Conservation (phyloP, 805 yeast species). For the Metschnikowia drakensbergensis region DNA sequence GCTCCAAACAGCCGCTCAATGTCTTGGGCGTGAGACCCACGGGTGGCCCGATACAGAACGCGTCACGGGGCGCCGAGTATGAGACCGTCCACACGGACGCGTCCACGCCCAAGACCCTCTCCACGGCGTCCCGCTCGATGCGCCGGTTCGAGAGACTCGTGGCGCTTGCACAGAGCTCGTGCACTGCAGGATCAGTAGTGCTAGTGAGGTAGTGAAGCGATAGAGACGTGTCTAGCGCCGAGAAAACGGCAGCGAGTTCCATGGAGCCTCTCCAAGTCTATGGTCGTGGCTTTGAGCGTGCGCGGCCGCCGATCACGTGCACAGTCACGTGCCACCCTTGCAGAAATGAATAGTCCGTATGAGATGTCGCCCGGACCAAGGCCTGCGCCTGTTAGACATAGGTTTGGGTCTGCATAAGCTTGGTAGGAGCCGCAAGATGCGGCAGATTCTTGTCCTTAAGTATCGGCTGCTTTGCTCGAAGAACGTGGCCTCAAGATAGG, state of each 20-base stretch:
- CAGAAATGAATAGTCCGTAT: too few species aligned
- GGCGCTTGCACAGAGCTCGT: constrained; percentile 13
- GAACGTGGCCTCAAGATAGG: too few species aligned
- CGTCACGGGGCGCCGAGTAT: constrained; percentile 9
- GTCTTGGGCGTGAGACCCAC: constrained; percentile 8
- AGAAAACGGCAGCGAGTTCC: constrained; percentile 15
- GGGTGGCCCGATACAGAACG: constrained; percentile 16
- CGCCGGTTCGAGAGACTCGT: constrained; percentile 13
- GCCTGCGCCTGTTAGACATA: too few species aligned
- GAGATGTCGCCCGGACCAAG: too few species aligned
- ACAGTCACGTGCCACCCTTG: neutral
- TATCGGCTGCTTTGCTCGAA: too few species aligned
- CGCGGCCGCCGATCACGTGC: too few species aligned
- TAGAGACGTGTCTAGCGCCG: constrained; percentile 32
- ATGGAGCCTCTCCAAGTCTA: neutral
- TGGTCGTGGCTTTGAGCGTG: too few species aligned
- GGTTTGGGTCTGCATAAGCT: too few species aligned
- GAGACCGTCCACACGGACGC: constrained; percentile 11
- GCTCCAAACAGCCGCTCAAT: constrained; percentile 12
- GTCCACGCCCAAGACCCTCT: constrained; percentile 8
- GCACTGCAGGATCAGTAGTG: constrained; percentile 22
- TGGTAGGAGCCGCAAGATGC: too few species aligned
- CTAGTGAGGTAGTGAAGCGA: constrained; percentile 33
- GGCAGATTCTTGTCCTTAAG: too few species aligned
- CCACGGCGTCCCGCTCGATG: constrained; percentile 11